Evolutionary conservation across 768 basidiomycete species (phyloP), one percentile per base, ranked within the genome.

Genomic region (Amanita fuliginea): DNA sequence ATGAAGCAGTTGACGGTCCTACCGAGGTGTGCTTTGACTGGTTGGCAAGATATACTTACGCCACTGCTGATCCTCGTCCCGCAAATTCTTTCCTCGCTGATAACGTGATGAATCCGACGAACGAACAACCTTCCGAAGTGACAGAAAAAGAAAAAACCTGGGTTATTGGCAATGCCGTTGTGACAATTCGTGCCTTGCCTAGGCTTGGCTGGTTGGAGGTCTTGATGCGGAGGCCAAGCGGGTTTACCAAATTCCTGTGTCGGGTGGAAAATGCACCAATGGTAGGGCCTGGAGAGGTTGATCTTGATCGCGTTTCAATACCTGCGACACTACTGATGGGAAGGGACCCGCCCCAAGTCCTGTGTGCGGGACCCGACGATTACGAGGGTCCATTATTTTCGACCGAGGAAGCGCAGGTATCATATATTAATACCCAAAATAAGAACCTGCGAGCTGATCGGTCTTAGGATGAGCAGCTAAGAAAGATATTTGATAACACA

Each of bases 1-100:
- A 76, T 47, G 67, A 69, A 1, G 73, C 77, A 35, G 70, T 94
- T 4, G 96, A 98, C 62, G 90, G 88, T 52, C 83, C 85, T 22
- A 89, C 93, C 0, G 91, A 97, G 60, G 95, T 98, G 32, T 95
- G 91, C 65, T 94, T 98, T 60, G 96, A 99, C 62, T 98, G 94
- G 92, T 74, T 99, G 14, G 86, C 91, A 8, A 76, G 96, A 14
- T 96, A 96, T 61, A 86, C 95, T 0, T 97, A 94, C 58, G 91
- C 84, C 11, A 92, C 86, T 58, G 91, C 92, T 13, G 93, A 96
- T 60, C 94, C 95, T 1, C 79, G 87, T 13, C 91, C 95, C 2
- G 79, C 91, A 1, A 75, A 73, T 28, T 90, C 89, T 1, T 72
- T 83, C 45, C 74, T 97, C 48, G 78, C 75, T 53, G 86, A 93